Evolutionary conservation across 176 grass and related monocot species (phyloP), one percentile per base, ranked within the genome.

Genomic region (Eleusine indica): DNA sequence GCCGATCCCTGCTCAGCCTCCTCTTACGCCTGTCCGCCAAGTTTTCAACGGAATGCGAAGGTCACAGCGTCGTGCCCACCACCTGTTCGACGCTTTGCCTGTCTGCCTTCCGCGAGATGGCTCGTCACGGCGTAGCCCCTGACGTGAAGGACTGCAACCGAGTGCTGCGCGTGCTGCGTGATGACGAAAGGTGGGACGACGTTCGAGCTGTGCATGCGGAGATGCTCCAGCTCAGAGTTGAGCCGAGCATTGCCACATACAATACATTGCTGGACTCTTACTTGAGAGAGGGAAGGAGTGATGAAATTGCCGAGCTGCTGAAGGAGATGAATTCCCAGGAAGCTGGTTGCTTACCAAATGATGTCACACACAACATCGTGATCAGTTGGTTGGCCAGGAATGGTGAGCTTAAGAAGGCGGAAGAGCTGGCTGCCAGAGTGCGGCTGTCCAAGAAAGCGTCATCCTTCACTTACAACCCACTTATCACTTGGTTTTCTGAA

Each of bases 181-280:
- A 86, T 28, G 66, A 61, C 4, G 66, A 46, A 30, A 82, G 49
- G 69, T 90, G 89, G 91, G 74, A 79, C 6, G 87, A 88, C 19
- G 57, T 86, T 18, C 76, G 71, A 7, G 63, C 63, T 10, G 69
- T 89, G 46, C 81, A 81, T 15, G 21, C 47, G 8, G 71, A 86
- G 53, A 94, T 97, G 84, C 53, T 73, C 19, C 71, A 63, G 41
- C 52, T 91, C 7, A 87, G 82, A 40, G 22, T 94, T 2, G 81
- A 86, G 42, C 94, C 76, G 1, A 91, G 88, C 49, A 94, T 93
- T 88, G 89, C 74, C 48, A 93, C 86, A 2, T 91, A 87, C 68
- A 91, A 91, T 38, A 93, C 87, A 4, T 78, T 97, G 79, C 58
- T 97, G 43, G 87, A 93, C 84, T 97, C 91, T 39, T 93, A 83